These are phyloP conservation scores for Plasmodium gonderi DNA, from an alignment of 169 alveolate genomes.

Conservation along the genomic window DNA sequence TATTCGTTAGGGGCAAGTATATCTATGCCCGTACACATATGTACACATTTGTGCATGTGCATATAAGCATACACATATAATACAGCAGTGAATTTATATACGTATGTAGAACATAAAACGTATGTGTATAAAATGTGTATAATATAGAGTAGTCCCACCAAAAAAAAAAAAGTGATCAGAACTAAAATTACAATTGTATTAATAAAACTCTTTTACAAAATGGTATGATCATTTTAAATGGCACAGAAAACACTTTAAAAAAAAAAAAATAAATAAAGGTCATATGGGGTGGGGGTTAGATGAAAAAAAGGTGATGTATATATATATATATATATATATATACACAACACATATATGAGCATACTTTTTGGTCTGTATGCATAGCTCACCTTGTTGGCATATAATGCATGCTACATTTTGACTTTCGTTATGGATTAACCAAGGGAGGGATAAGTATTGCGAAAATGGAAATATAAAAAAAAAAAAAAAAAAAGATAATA, in stretches of 20 bases:
- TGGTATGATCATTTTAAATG: not conserved
- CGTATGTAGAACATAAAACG: not conserved
- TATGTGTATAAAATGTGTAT: no score
- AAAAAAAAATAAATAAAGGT: not conserved
- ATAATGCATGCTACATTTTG: no score
- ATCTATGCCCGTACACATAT: not conserved
- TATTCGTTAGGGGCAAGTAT: not conserved
- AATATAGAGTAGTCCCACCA: no score
- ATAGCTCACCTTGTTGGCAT: no score
- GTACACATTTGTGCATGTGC: not conserved
- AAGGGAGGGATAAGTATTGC: no score
- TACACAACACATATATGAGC: no score
- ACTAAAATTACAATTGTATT: not conserved
- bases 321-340: not conserved
- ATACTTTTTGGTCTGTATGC: no score
- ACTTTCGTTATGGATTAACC: no score
- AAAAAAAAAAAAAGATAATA: no score
- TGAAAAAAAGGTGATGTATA: not conserved
- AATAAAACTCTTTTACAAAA: not conserved
- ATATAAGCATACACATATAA: not conserved
- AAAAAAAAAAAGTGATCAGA: not conserved
- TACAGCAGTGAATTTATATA: not conserved
- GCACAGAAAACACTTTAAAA: not conserved
- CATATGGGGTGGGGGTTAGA: no score
- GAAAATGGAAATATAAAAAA: no score